Base-by-base conservation (phyloP, 2,329 filamentous ascomycete species). In the Chrysosporium keratinophilum region DNA sequence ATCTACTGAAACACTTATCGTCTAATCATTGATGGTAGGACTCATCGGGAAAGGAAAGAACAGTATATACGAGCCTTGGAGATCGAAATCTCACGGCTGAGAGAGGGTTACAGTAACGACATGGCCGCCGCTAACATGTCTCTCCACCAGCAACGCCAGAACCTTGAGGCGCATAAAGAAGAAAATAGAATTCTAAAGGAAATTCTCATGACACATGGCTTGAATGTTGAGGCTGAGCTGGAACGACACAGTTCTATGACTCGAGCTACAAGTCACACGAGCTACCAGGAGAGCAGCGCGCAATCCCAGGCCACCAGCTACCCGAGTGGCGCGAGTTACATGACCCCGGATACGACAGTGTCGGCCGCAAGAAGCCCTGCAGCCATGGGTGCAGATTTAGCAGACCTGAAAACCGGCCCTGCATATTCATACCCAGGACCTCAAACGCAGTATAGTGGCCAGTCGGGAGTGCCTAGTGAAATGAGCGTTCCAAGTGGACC, bases 11-110 rank as follows among this genome's bases (percentile, higher is more conserved):
- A 4, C 47, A 39, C 34, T 17, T 20, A 43, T 6, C 5, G 11
- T 19, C 15, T 50, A 17, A 35, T 42, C n/a, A 33, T 19, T 66
- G 52, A 37, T 55, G 54, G 52, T 65, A 95, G 93, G 66, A 97
- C 93, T 15, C 93, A 98, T 70, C 88, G 93, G 54, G 93, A 97
- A 72, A 83, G 93, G 61, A 97, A 97, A 69, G 93, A 97, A 71
- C 79, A 89, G 63, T 97, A 97, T 69, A 94, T 96, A 74, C 94
- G 94, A 69, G 83, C 87, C 10, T 80, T 97, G 14, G 93, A 98
- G 70, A 84, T 91, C 64, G 89, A 97, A 71, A 86, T 97, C 4
- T 77, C 94, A 17, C 84, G 88, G 47, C 76, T 97, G 42, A 93
- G 94, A 67, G 89, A 96, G 66, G 66, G 66, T 6, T 74, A 71